These are phyloP conservation scores for Vararia minispora DNA, from an alignment of 768 basidiomycete genomes.

Conservation along the genomic window DNA sequence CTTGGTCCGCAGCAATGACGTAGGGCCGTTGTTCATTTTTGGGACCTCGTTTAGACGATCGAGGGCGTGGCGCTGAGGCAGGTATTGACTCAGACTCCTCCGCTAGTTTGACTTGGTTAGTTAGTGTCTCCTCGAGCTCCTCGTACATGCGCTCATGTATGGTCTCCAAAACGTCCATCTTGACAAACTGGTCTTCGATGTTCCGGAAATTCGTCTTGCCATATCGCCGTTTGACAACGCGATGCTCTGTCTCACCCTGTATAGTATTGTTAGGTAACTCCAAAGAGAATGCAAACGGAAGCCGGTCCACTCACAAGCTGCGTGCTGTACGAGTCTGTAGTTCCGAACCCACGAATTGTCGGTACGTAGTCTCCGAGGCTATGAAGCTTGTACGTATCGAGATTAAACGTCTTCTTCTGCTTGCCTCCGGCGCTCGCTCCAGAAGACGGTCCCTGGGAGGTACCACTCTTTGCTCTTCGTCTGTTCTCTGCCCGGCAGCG, in stretches of 20 bases:
- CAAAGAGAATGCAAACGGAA: not conserved
- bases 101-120: not conserved
- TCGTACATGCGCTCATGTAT: not conserved
- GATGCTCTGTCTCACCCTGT: constrained; percentile 26
- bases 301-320: constrained; percentile 19
- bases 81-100: not conserved
- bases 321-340: constrained; percentile 25
- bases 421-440: not conserved
- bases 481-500: constrained; percentile 2
- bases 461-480: not conserved
- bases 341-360: constrained; percentile 21
- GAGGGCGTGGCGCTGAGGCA: no score
- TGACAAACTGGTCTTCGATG: constrained; percentile 13
- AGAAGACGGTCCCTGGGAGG: not conserved
- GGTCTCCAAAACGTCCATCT: constrained; percentile 14
- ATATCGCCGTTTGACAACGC: constrained; percentile 21
- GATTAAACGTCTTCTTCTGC: constrained; percentile 16
- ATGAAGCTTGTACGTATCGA: constrained; percentile 25
- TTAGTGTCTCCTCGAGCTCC: not conserved
- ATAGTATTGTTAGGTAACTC: not conserved
- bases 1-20: no score
- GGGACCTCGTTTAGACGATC: no score
- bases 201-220: constrained; percentile 16
- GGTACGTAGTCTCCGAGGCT: constrained; percentile 22
- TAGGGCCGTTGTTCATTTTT: no score